Evolutionary conservation across 163 green algal species (phyloP).

Genomic region (Trebouxia gelatinosa): DNA sequence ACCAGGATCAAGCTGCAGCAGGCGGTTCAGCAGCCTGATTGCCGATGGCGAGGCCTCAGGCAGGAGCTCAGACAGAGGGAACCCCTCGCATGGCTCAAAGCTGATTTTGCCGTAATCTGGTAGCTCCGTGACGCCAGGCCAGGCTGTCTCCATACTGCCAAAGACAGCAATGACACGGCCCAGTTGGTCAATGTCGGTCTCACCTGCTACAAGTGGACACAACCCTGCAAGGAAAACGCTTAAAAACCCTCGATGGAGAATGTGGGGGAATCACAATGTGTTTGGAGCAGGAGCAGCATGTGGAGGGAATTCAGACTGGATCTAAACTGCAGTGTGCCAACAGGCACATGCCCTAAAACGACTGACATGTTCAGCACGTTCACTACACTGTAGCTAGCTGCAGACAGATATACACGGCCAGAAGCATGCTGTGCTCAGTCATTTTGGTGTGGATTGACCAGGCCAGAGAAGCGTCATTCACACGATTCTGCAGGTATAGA

Average conservation of each 20-base stretch:
- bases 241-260: neutral
- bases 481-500: too few species aligned
- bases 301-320: neutral
- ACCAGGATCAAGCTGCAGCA: slow-evolving; percentile 29
- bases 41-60: slow-evolving; percentile 19
- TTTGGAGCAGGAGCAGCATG: neutral
- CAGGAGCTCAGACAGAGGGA: slow-evolving; percentile 12
- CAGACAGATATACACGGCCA: neutral
- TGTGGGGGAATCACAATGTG: neutral
- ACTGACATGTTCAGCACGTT: neutral
- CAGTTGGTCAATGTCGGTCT: slow-evolving; percentile 79
- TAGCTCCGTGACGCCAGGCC: slow-evolving; percentile 37
- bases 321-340: neutral
- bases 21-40: slow-evolving; percentile 7
- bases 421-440: neutral
- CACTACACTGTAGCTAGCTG: neutral
- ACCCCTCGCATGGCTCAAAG: slow-evolving; percentile 3
- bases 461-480: too few species aligned
- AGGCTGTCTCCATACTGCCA: slow-evolving; percentile 29
- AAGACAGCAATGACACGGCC: slow-evolving; percentile 61
- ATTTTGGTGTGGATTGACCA: neutral
- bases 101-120: slow-evolving; percentile 50
- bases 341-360: too few species aligned
- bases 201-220: slow-evolving; percentile 66
- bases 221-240: slow-evolving; percentile 15